Base-by-base conservation (phyloP, 2,329 filamentous ascomycete genomes). In the Paecilomyces variotii region DNA sequence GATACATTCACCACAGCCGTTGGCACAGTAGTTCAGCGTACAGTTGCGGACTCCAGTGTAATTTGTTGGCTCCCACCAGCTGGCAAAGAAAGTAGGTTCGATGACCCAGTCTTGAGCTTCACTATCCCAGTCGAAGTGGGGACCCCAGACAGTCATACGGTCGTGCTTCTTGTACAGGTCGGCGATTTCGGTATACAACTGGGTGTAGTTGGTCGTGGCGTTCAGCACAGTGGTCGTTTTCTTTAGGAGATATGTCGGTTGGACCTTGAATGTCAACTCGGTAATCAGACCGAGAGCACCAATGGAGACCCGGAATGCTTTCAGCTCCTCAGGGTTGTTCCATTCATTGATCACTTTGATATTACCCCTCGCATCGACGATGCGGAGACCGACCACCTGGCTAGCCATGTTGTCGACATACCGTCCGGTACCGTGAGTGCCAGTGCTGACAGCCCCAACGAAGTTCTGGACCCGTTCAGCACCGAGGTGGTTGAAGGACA, bases 231-330 rank as follows among this genome's bases (percentile, higher is more conserved):
- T 59, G 7, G 60, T 61, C 9, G 61, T 62, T 32, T 59, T 59
- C 59, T 61, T 62, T 14, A 62, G 34, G 50, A 55, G 57, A 24
- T 34, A 10, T 19, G 57, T 59, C 26, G 62, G 59, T n/a, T 63
- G 56, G 30, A 61, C 63, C 45, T 63, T 56, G 49, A 65, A 57
- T 32, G 62, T 65, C 49, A 63, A 11, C 53, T 64, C 63, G 2
- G 58, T 61, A 54, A 65, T 63, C n/a, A 65, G 54, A 32, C 63
- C 63, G 28, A 65, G 59, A 39, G 63, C 62, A 52, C 64, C 64
- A 57, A 65, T 56, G 32, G 51, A 56, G 27, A 65, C 56, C 25
- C 60, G 53, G 55, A 62, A 65, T 2, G 64, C 64, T 50, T 63
- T 63, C 26, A 64, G 55, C 24, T 61, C 56, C 50, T 65, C 64